phyloP scores from a whole-genome alignment of 208 protist species.

The Crithidia expoeki region DNA sequence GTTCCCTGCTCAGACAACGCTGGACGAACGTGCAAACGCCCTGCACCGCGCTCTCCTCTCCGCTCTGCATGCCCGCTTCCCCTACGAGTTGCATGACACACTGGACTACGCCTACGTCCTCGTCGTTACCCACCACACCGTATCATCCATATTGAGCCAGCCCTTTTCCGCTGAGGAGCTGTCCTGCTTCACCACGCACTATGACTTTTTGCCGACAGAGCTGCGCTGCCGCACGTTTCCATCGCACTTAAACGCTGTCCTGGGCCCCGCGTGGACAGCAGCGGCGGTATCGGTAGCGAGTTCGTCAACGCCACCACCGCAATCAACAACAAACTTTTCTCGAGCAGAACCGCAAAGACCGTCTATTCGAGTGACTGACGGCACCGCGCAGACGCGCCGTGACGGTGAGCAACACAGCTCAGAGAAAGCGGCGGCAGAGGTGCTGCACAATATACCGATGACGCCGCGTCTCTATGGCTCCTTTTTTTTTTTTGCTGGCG shows the following conservation, averaged over 20 bases:
- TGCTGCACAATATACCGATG: neutral
- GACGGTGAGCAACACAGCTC: neutral
- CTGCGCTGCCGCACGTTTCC: slow-evolving; percentile 60
- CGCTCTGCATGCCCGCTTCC: slow-evolving; percentile 56
- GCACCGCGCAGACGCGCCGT: neutral
- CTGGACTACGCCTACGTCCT: slow-evolving; percentile 74
- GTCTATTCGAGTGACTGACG: slow-evolving; percentile 28
- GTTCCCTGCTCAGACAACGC: slow-evolving; percentile 22
- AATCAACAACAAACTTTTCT: neutral
- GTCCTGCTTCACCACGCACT: slow-evolving; percentile 30
- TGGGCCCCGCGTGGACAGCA: slow-evolving; percentile 29
- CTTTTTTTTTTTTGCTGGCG: slow-evolving; percentile 67
- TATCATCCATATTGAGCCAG: slow-evolving; percentile 35
- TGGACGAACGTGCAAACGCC: slow-evolving; percentile 52
- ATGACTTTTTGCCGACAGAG: slow-evolving; percentile 49
- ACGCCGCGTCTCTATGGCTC: slow-evolving; percentile 52
- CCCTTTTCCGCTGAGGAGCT: slow-evolving; percentile 47
- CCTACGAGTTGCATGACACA: slow-evolving; percentile 65
- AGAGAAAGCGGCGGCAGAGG: slow-evolving; percentile 9
- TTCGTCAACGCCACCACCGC: neutral
- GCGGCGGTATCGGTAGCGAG: neutral
- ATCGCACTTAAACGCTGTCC: slow-evolving; percentile 57
- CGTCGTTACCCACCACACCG: slow-evolving; percentile 57
- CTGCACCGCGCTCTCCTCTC: slow-evolving; percentile 65
- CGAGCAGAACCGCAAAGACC: neutral